Evolutionary conservation across 257 asterid species (phyloP).

Genomic region (Verbena officinalis): DNA sequence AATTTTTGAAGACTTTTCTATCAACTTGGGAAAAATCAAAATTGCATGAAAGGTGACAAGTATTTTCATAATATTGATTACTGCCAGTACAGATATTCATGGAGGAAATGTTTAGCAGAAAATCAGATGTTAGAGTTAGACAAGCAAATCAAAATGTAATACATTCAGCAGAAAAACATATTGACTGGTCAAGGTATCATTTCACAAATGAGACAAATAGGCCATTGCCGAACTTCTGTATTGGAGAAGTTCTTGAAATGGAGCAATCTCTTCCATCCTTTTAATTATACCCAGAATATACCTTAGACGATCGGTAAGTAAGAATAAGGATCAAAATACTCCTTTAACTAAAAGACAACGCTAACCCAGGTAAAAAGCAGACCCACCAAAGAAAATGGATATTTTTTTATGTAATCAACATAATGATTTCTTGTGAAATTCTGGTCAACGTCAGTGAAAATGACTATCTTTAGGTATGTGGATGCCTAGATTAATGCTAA

Average conservation of each 20-base stretch:
- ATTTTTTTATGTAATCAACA: conserved; percentile 6
- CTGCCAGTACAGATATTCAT: background rate
- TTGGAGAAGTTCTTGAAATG: background rate
- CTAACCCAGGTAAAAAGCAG: conserved; percentile 18
- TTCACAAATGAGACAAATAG: background rate
- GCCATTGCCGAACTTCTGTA: background rate
- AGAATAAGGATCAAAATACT: background rate
- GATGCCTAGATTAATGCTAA: conserved; percentile 17
- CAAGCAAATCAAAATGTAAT: background rate
- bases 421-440: conserved; percentile 10
- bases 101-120: conserved; percentile 1
- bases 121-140: background rate
- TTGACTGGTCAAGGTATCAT: background rate
- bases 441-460: conserved; percentile 29
- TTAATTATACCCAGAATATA: conserved; percentile 1
- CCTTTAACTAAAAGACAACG: background rate
- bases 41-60: background rate
- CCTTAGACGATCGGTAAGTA: background rate
- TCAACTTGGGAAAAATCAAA: background rate
- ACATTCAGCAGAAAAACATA: background rate
- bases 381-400: conserved; percentile 25
- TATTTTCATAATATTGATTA: background rate
- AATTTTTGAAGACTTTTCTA: too few species aligned
- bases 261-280: background rate
- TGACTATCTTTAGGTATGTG: conserved; percentile 20